A percentile compares a stretch with the other conserved stretches of the same genome.
Evolutionary conservation across 2,329 filamentous ascomycete species (phyloP).

Genomic region (Celoporthe dispersa): DNA sequence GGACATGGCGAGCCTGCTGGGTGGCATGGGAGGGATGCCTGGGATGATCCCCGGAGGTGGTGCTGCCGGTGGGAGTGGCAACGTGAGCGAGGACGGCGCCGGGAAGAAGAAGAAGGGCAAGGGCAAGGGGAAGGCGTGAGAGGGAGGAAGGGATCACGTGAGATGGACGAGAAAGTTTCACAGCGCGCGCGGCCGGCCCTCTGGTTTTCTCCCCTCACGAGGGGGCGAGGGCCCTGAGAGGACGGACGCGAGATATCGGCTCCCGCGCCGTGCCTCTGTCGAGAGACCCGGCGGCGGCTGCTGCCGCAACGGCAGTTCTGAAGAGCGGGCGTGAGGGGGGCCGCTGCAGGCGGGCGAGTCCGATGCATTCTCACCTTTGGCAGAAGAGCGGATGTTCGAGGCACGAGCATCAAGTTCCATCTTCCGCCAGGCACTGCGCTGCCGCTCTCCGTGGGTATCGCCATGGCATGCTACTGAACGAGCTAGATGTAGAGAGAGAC

Average conservation of each 20-base stretch:
- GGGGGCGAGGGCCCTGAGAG: not conserved
- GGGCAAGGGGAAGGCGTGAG: constrained; percentile 49
- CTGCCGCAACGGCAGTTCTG: not conserved
- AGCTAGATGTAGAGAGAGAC: not conserved
- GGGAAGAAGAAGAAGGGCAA: constrained; percentile 49
- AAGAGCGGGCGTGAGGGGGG: not conserved
- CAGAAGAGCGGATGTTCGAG: not conserved
- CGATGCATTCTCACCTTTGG: not conserved
- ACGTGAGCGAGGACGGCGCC: constrained; percentile 36
- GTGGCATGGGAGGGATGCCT: constrained; percentile 35
- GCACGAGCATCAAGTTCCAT: not conserved
- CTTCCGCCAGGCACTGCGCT: not conserved
- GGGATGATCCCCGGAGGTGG: constrained; percentile 29
- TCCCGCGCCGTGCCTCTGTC: not conserved
- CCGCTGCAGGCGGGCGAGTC: not conserved
- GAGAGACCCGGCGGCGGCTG: not conserved
- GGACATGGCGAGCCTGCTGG: constrained; percentile 29
- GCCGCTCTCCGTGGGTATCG: not conserved
- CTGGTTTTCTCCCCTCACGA: not conserved
- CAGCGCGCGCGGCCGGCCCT: no score
- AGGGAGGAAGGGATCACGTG: not conserved
- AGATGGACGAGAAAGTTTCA: not conserved
- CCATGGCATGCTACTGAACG: not conserved
- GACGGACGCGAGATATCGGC: not conserved
- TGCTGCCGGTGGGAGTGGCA: constrained; percentile 35